phyloP scores from a whole-genome alignment of 164 flowering plant genomes.

The Umbilicus rupestris region DNA sequence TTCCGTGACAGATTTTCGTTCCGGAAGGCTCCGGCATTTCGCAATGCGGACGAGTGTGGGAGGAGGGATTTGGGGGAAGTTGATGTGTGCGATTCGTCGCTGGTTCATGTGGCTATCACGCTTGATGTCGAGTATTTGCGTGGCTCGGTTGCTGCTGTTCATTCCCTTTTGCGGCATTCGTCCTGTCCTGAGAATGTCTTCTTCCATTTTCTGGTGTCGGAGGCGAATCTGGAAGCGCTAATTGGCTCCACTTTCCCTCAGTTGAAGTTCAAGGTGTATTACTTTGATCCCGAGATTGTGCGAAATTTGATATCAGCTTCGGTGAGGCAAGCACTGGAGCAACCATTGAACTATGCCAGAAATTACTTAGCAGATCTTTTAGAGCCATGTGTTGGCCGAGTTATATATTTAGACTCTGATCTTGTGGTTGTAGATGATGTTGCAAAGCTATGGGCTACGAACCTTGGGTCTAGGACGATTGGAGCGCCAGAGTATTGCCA shows the following conservation, averaged over 20 bases:
- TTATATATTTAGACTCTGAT: not conserved
- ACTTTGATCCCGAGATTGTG: not conserved
- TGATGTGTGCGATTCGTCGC: constrained; percentile 52
- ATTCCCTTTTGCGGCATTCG: constrained; percentile 62
- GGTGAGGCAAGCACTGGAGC: not conserved
- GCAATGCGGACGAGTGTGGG: not conserved
- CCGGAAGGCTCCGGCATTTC: not conserved
- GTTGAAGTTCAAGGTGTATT: not conserved
- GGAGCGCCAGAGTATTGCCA: constrained; percentile 3
- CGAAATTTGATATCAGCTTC: not conserved
- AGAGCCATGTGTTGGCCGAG: not conserved
- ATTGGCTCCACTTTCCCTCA: not conserved
- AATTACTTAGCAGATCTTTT: not conserved
- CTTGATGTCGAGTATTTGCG: constrained; percentile 64
- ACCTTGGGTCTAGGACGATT: not conserved
- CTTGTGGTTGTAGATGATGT: not conserved
- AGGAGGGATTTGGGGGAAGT: not conserved
- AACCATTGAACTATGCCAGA: constrained; percentile 1
- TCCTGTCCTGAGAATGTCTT: constrained; percentile 63
- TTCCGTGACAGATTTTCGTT: not conserved
- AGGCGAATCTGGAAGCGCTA: constrained; percentile 26
- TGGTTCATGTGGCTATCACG: constrained; percentile 84
- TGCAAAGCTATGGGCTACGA: not conserved
- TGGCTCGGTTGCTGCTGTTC: constrained; percentile 84
- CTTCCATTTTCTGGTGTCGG: constrained; percentile 71